These are phyloP conservation scores for Thelonectria discophora DNA, from an alignment of 2,329 filamentous ascomycete genomes.

Conservation along the genomic window DNA sequence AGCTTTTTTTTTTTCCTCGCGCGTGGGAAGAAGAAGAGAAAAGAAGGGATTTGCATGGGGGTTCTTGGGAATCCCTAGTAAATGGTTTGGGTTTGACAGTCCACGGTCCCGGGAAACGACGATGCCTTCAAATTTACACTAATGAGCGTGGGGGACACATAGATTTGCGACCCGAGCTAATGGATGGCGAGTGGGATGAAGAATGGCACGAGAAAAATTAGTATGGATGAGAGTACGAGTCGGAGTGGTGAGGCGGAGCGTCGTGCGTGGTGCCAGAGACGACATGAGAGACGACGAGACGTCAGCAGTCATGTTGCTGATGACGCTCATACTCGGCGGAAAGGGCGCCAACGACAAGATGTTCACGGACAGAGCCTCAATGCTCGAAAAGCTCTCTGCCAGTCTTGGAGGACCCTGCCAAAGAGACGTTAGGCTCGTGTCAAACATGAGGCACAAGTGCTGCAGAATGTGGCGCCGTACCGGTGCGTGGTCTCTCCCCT, in stretches of 20 bases:
- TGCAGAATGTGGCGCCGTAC: slow-evolving; percentile 7
- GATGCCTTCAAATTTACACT: background rate
- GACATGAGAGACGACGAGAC: slow-evolving; percentile 2
- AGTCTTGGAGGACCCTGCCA: background rate
- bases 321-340: background rate
- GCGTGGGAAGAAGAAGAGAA: slow-evolving; percentile 17
- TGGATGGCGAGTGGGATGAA: slow-evolving; percentile 12
- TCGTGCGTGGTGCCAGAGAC: slow-evolving; percentile 9
- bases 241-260: slow-evolving; percentile 7
- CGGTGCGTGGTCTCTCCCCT: slow-evolving; percentile 10
- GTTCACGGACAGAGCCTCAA: background rate
- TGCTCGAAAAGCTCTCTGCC: background rate
- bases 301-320: background rate
- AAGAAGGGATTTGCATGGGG: slow-evolving; percentile 8
- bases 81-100: background rate
- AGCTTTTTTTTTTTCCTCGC: background rate
- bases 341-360: background rate
- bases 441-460: slow-evolving; percentile 8
- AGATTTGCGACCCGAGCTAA: slow-evolving; percentile 9
- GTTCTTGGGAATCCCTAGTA: background rate
- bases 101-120: slow-evolving; percentile 2
- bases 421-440: slow-evolving; percentile 9
- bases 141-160: slow-evolving; percentile 13
- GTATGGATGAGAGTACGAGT: slow-evolving; percentile 6
- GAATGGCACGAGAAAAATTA: slow-evolving; percentile 10